These are phyloP conservation scores for Amaranthus palmeri DNA, from an alignment of 148 eudicot genomes.

Conservation along the genomic window DNA sequence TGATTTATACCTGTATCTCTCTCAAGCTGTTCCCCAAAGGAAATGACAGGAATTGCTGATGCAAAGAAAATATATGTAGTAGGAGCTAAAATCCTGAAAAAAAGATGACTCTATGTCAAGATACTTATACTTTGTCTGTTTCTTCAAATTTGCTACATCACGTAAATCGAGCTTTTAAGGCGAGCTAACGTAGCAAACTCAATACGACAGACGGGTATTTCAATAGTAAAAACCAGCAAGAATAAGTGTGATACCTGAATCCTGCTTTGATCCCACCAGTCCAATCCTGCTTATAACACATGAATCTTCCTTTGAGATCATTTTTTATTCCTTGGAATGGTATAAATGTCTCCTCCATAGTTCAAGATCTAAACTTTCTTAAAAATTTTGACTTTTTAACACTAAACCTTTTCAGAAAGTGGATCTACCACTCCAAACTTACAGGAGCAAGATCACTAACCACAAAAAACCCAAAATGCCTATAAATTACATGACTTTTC, in stretches of 20 bases:
- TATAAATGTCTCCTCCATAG: slow-evolving; percentile 84
- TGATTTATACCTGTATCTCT: slow-evolving; percentile 52
- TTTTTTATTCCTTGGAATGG: slow-evolving; percentile 83
- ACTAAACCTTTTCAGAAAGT: not conserved
- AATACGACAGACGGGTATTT: not conserved
- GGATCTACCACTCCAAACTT: not conserved
- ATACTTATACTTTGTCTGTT: not conserved
- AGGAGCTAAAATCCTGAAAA: slow-evolving; percentile 77
- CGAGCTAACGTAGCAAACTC: not conserved
- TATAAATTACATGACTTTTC: slow-evolving; percentile 35
- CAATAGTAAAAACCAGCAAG: not conserved
- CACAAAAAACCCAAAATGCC: slow-evolving; percentile 10
- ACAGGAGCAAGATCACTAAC: slow-evolving; percentile 9
- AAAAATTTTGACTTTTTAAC: not conserved
- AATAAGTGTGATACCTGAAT: slow-evolving; percentile 47
- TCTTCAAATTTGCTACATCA: not conserved
- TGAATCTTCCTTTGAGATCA: slow-evolving; percentile 63
- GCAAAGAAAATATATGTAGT: slow-evolving; percentile 93
- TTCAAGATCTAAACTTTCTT: slow-evolving; percentile 17
- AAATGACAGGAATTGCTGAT: slow-evolving; percentile 90
- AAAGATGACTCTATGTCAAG: not conserved
- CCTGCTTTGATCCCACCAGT: slow-evolving; percentile 77
- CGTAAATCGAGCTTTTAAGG: too few relatives aligned
- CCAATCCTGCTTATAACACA: slow-evolving; percentile 90
- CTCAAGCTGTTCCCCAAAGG: slow-evolving; percentile 86